Evolutionary conservation across 192 early-diverging fungal species (phyloP), one percentile per base, ranked within the genome.

Genomic region (Jimgerdemannia lactiflua): DNA sequence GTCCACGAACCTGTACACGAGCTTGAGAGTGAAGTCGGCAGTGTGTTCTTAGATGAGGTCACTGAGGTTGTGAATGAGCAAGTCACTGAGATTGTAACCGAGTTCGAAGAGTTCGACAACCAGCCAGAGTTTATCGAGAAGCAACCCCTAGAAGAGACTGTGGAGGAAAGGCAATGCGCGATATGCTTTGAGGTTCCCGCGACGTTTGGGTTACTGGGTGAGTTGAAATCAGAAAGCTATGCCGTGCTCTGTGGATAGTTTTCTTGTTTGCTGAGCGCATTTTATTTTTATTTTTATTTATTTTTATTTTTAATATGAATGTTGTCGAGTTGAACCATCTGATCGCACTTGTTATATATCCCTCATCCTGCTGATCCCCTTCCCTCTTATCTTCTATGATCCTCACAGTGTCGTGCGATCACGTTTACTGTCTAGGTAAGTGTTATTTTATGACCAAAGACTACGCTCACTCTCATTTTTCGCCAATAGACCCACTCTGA

Each of bases 171-270:
- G 41, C 65, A 39, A 3, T 77, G 76, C 54, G 19, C 76, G 4
- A 77, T 77, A 40, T 77, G 76, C 18, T 77, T 67, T 69, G 76
- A 77, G 18, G 44, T 43, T 20, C 76, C 76, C 40, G 49, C 75
- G 14, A 68, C 29, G 20, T 77, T 67, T 73, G 76, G 76, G 4
- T 68, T 77, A 4, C 65, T 77, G 39, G 59, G 73, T 74, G 67
- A 64, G 29, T 42, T 67, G 40, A n/a, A 67, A 40, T 64, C 63
- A 43, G 19, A 9, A n/a, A 17, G 40, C 4, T 72, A 39, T 72
- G 29, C 1, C 29, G 29, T 29, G 1, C 29, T 29, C 29, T 29
- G 29, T 29, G 29, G 1, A 29, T 29, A 29, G 29, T 29, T 29
- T 29, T 0, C 29, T 29, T 29, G 29, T 29, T 29, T 29, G 29